A percentile compares a stretch with the other conserved stretches of the same genome.
These are phyloP conservation scores for Picochlorum sp. DNA, from an alignment of 139 green algal genomes.

Conservation along the genomic window DNA sequence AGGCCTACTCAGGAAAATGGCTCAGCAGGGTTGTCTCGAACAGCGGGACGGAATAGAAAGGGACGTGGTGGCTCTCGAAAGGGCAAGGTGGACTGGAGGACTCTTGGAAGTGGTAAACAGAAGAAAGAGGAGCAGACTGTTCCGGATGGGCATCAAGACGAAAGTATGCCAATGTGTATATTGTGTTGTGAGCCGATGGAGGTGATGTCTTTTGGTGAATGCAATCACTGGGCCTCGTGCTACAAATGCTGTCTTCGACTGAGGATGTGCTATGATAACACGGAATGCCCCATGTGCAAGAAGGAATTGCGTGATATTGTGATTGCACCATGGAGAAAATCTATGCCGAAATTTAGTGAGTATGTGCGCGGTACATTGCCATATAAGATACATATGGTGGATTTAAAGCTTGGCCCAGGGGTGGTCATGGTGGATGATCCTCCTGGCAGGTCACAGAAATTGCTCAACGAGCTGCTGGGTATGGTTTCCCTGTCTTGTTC, in stretches of 20 bases:
- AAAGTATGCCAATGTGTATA: constrained; percentile 23
- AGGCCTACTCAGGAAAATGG: too few species aligned
- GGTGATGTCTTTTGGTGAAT: constrained; percentile 36
- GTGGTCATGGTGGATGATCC: constrained; percentile 3
- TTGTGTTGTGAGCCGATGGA: constrained; percentile 30
- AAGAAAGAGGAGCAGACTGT: not conserved
- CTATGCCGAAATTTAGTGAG: constrained; percentile 15
- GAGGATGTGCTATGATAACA: constrained; percentile 52
- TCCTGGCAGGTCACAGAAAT: not conserved
- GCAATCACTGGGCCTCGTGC: constrained; percentile 43
- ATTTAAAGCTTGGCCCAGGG: constrained; percentile 10
- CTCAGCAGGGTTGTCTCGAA: too few species aligned
- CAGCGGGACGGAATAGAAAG: too few species aligned
- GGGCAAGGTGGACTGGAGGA: too few species aligned
- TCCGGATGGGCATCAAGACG: not conserved
- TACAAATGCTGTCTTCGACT: constrained; percentile 50
- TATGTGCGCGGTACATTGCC: not conserved
- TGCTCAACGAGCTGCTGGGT: constrained; percentile 20
- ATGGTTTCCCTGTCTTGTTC: constrained; percentile 39
- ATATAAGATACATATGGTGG: not conserved
- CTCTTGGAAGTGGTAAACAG: not conserved
- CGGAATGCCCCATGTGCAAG: constrained; percentile 66
- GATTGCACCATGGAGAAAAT: constrained; percentile 28
- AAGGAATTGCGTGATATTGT: constrained; percentile 37
- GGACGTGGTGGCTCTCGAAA: too few species aligned